Base-by-base conservation (phyloP, 441 rosid genomes). In the Macaranga tanarius region DNA sequence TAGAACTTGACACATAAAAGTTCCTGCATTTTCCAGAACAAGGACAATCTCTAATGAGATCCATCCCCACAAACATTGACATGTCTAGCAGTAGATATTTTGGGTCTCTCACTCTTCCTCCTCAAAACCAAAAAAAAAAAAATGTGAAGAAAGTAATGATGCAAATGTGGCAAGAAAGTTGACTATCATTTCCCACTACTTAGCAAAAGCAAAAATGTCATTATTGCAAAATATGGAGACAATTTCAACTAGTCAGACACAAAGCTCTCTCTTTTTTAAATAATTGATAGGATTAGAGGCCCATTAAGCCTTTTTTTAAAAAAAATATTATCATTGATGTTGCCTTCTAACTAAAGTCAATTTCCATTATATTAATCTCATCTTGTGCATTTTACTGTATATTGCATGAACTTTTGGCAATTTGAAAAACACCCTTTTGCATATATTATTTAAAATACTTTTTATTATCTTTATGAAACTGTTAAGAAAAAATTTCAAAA, bases 281-380 rank as follows among this genome's bases (percentile, higher is more conserved):
- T 73, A 50, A 54, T 72, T 70, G 72, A 50, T 67, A 70, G 59
- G 70, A 54, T 59, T 72, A 77, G 75, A 66, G 74, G 63, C 62
- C 72, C 42, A 61, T 22, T 19, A 67, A 57, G 34, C n/a, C 19
- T 10, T 42, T 42, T 42, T 10, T 1, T 9, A n/a, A n/a, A n/a
- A n/a, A n/a, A n/a, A n/a, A 10, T 10, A 73, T 68, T 64, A 82
- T 72, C 58, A 76, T 78, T 79, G 79, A 76, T 79, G 74, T 54
- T 84, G 65, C 73, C 83, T 80, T 76, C 54, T 64, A 55, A 68
- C 60, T 56, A 70, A 84, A 82, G 84, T 82, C 81, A 74, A 74
- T 73, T 67, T 72, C 69, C 62, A 70, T 28, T 64, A 25, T 66
- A 7, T 13, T 52, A 20, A 50, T 58, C 16, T 38, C 11, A 54